Evolutionary conservation across 2,329 filamentous ascomycete genomes (phyloP).

Genomic region (Herpotrichia juniperi): DNA sequence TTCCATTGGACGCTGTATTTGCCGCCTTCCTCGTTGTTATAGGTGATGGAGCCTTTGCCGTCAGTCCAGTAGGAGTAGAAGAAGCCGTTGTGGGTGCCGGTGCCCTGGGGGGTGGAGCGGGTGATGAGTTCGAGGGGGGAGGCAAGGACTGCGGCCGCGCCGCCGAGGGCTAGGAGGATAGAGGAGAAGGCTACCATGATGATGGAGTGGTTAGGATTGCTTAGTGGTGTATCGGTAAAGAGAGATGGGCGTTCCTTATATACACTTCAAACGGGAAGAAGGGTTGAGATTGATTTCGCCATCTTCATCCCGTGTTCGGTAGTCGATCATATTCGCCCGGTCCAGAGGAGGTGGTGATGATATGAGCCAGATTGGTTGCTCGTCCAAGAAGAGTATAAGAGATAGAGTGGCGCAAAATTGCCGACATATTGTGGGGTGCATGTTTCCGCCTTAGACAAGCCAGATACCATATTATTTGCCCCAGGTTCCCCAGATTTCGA

Average conservation of each 20-base stretch:
- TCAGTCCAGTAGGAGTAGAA: conserved; percentile 64
- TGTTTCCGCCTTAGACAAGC: conserved; percentile 7
- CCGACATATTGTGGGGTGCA: conserved; percentile 36
- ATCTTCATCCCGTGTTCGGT: conserved; percentile 9
- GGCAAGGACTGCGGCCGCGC: conserved; percentile 31
- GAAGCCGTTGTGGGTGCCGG: conserved; percentile 37
- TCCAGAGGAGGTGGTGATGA: conserved; percentile 14
- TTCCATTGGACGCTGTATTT: conserved; percentile 58
- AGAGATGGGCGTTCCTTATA: conserved; percentile 21
- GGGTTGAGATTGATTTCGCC: conserved; percentile 13
- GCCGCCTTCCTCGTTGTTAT: conserved; percentile 60
- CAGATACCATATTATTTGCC: conserved; percentile 10
- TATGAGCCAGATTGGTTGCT: background rate
- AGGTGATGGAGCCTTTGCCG: conserved; percentile 54
- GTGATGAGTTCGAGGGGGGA: conserved; percentile 33
- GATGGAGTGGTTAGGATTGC: conserved; percentile 12
- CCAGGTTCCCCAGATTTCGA: conserved; percentile 11
- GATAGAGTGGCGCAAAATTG: conserved; percentile 26
- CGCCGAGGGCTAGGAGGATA: conserved; percentile 32
- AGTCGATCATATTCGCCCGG: conserved; percentile 12
- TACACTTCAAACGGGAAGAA: conserved; percentile 11
- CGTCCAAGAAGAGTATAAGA: background rate
- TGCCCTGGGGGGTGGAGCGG: conserved; percentile 27
- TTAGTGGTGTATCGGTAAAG: conserved; percentile 10
- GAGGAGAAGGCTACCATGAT: conserved; percentile 40